Evolutionary conservation across 345 rosid genomes (phyloP), one percentile per base, ranked within the genome.

Genomic region (Melaleuca alternifolia): DNA sequence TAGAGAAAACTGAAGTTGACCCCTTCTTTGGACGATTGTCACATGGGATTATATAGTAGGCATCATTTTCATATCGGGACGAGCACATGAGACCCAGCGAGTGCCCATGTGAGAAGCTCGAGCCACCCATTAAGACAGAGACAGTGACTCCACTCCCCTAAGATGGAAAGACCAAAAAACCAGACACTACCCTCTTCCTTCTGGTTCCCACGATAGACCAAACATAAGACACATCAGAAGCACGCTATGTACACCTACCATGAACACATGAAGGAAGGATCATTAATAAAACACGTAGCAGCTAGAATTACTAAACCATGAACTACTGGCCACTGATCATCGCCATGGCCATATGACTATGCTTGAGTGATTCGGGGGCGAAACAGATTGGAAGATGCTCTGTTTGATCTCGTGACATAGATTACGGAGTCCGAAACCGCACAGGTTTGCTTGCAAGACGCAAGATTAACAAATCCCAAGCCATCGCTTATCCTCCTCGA

Each of bases 401-500:
- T 33, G 56, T 53, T 52, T 18, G 87, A 54, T 46, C 71, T 57
- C 12, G 84, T 11, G 83, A 87, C 37, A 52, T 54, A 59, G 57
- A 87, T 50, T 8, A 87, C 28, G 3, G 88, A 84, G 28, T 87
- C 83, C 8, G 88, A 65, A 33, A 87, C 88, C 10, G 83, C 83
- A 75, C 88, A 87, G 71, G 44, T 87, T 7, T 46, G 85, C 82
- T 84, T 71, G 86, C 88, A 87, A 53, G 88, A 87, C 1, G 59
- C 82, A 11, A 21, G 15, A 33, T 30, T 82, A 59, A 41, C 75
- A 15, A 79, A 24, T 4, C 86, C 85, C 21, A 87, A 37, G 28
- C 92, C 91, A 84, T 92, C 90, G n/a, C 91, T 88, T 4, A 91
- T 48, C 16, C 90, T 92, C 83, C 89, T 87, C 13, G 90, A 51